Conservation (phyloP, 257 asterid genomes). For the Lithospermum erythrorhizon region DNA sequence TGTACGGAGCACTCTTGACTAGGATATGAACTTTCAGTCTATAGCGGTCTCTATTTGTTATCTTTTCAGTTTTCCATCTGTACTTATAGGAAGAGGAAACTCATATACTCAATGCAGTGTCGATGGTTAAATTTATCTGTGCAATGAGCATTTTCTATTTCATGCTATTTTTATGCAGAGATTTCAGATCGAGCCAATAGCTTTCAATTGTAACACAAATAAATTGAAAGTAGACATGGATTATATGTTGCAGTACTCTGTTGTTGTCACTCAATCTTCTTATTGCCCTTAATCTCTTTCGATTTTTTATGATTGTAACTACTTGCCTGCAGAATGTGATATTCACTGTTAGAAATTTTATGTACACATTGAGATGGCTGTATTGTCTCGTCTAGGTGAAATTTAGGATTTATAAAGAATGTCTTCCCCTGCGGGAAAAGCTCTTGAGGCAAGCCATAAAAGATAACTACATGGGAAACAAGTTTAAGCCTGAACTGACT, state of each 20-base stretch:
- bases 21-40: neutral
- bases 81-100: too few relatives aligned
- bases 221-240: neutral
- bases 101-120: too few relatives aligned
- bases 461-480: slow-evolving; percentile 48
- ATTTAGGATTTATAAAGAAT: slow-evolving; percentile 51
- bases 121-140: neutral
- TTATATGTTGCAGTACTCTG: neutral
- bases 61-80: too few relatives aligned
- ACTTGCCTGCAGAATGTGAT: neutral
- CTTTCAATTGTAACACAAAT: neutral
- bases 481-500: slow-evolving; percentile 67
- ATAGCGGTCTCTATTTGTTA: too few relatives aligned
- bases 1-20: neutral
- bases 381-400: slow-evolving; percentile 41
- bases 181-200: neutral
- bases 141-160: neutral
- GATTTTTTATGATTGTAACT: slow-evolving; percentile 1
- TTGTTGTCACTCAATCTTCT: neutral
- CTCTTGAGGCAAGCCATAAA: slow-evolving; percentile 36
- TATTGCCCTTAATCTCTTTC: neutral
- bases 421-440: slow-evolving; percentile 60
- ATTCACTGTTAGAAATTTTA: neutral
- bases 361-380: slow-evolving; percentile 13
- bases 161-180: neutral